A percentile compares a stretch with the other conserved stretches of the same genome.
Evolutionary conservation across 164 flowering plant species (phyloP).

Genomic region (Umbilicus rupestris): DNA sequence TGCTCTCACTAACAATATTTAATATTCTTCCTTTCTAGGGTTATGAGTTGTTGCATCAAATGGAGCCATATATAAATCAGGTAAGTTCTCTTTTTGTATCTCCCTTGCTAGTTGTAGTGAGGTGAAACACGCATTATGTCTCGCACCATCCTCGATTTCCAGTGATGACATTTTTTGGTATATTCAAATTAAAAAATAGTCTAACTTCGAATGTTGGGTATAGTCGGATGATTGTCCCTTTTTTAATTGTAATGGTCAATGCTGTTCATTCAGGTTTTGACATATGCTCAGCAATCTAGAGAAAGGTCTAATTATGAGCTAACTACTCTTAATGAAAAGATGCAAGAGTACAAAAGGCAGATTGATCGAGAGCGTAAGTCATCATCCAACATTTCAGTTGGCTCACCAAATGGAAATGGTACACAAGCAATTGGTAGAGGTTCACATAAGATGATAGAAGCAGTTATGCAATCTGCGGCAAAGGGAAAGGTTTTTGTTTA

Average conservation of each 20-base stretch:
- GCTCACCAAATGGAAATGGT: constrained; percentile 63
- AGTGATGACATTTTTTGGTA: not conserved
- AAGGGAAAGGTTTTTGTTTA: constrained; percentile 75
- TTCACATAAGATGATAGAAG: constrained; percentile 53
- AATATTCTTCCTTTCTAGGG: constrained; percentile 40
- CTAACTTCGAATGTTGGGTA: not conserved
- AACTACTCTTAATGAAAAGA: constrained; percentile 82
- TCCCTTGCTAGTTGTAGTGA: not conserved
- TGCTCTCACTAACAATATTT: not conserved
- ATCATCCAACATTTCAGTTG: constrained; percentile 52
- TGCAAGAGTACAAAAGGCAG: constrained; percentile 89
- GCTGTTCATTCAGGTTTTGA: constrained; percentile 55
- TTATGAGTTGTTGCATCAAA: constrained; percentile 90
- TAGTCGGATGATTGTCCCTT: not conserved
- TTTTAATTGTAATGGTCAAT: not conserved
- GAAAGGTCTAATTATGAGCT: constrained; percentile 89
- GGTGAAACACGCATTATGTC: not conserved
- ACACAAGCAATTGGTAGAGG: constrained; percentile 50
- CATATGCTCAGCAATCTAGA: constrained; percentile 88
- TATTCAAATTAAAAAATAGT: not conserved
- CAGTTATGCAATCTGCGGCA: constrained; percentile 63
- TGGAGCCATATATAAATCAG: constrained; percentile 98
- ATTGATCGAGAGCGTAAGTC: constrained; percentile 71
- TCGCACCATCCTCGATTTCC: not conserved
- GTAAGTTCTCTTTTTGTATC: constrained; percentile 22